Conservation (phyloP, 2,329 filamentous ascomycete genomes). For the Ophiostoma perfectum region DNA sequence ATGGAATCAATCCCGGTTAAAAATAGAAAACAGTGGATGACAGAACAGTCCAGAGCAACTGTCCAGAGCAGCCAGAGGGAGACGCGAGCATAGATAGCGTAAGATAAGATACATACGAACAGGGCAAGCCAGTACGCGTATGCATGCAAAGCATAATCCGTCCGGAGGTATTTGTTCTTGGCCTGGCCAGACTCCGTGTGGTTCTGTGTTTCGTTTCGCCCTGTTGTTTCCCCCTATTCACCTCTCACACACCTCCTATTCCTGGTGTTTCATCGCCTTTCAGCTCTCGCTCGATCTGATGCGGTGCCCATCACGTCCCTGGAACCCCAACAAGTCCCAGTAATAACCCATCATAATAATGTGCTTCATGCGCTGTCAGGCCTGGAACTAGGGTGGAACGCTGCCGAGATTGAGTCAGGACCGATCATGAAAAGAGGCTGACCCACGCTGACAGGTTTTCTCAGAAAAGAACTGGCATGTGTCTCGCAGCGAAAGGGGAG, state of each 20-base stretch:
- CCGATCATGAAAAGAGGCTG: conserved; percentile 25
- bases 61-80: not conserved
- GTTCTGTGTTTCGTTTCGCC: not conserved
- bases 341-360: conserved; percentile 29
- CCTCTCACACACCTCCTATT: not conserved
- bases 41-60: not conserved
- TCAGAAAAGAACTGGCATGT: too few relatives aligned
- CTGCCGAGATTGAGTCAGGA: conserved; percentile 39
- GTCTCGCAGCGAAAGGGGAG: not conserved
- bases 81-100: too few relatives aligned
- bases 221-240: not conserved
- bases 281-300: conserved; percentile 5
- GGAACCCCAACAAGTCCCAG: not conserved
- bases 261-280: conserved; percentile 9
- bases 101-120: not conserved
- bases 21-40: conserved; percentile 2
- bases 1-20: not conserved
- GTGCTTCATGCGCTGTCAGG: conserved; percentile 34
- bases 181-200: not conserved
- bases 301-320: not conserved
- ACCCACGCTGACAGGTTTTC: conserved; percentile 22
- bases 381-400: conserved; percentile 36
- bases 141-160: conserved; percentile 4
- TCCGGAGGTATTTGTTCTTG: not conserved
- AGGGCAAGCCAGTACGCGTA: not conserved